Base-by-base conservation (phyloP, 2,329 filamentous ascomycete species). In the Alternaria arborescens region DNA sequence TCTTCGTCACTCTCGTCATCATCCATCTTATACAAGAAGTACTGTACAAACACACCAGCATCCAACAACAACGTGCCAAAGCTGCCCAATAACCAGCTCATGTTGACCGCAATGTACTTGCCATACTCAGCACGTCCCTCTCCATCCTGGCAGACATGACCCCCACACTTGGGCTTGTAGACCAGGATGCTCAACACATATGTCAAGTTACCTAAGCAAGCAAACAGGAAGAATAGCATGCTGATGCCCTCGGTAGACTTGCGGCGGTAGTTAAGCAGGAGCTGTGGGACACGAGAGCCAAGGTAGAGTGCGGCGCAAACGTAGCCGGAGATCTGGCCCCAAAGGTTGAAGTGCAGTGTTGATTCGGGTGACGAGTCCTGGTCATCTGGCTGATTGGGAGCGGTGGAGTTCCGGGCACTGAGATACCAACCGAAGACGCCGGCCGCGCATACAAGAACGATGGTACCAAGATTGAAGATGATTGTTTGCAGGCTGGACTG, bases 161-260 rank as follows among this genome's bases (percentile, higher is more conserved):
- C 55, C 58, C 59, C 57, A 68, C 92, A 97, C 30, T 86, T 82
- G 0, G 94, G 92, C 60, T 94, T 92, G 73, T 93, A 98, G 1
- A 93, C 94, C 65, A 98, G 85, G 69, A 99, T 98, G 38, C 90
- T 94, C 38, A 97, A 82, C 18, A 97, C 94, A 73, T 96, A 98
- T 0, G 94, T 97, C 66, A 97, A 79, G 77, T 99, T 99, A 2
- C 95, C 95, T 6, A 98, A 87, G 75, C 94, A 98, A 5, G 95
- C 95, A 77, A 99, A 98, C 22, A 98, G 83, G 82, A 98, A 98
- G 81, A 98, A 99, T 11, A 98, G 85, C 81, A 97, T 89, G 66
- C 91, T 94, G 20, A 99, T 90, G 4, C 95, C 95, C 57, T 98
- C 94, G 1, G 94, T 97, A 43, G 90, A 94, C 81, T 97, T 97